Conservation (phyloP, 148 eudicot species). For the Euryodendron excelsum region DNA sequence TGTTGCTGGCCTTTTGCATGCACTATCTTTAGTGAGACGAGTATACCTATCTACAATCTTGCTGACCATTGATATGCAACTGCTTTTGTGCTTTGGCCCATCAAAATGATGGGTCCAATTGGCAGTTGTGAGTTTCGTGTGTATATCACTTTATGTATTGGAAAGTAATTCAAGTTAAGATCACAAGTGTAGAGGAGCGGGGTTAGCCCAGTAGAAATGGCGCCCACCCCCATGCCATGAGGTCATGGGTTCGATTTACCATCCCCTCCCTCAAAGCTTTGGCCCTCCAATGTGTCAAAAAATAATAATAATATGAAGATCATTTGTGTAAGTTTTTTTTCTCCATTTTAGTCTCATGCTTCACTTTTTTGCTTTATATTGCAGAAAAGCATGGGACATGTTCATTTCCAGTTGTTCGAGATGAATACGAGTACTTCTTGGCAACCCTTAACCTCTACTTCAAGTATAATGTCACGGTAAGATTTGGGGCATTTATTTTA, state of each 20-base stretch:
- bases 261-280: no score
- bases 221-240: no score
- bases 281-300: no score
- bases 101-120: neutral
- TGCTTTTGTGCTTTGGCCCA: neutral
- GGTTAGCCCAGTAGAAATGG: no score
- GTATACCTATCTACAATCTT: neutral
- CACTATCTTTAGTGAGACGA: neutral
- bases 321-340: neutral
- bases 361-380: slow-evolving; percentile 21
- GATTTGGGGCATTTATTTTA: slow-evolving; percentile 10
- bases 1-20: neutral
- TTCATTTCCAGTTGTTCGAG: slow-evolving; percentile 51
- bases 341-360: neutral
- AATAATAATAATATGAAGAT: no score
- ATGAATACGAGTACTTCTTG: slow-evolving; percentile 72
- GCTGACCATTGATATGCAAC: neutral
- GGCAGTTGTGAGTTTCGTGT: neutral
- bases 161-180: neutral
- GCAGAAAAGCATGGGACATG: slow-evolving; percentile 97
- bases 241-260: no score
- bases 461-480: slow-evolving; percentile 92
- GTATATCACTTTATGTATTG: neutral
- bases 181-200: no score
- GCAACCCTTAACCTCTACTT: slow-evolving; percentile 69